A percentile compares a stretch with the other conserved stretches of the same genome.
phyloP scores from a whole-genome alignment of 371 early-diverging fungal species.

The Syncephalis fuscata region DNA sequence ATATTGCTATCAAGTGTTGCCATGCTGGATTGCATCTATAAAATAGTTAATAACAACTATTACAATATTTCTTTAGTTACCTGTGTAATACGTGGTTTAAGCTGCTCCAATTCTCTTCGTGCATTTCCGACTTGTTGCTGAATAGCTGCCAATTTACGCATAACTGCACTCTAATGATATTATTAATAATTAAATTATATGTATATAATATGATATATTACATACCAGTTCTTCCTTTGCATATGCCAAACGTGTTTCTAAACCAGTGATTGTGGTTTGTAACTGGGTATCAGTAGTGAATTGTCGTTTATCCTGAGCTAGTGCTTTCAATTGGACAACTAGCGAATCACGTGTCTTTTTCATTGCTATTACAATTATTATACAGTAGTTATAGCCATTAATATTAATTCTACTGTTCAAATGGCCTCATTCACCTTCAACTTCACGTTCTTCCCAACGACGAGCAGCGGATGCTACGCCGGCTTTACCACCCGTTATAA shows the following conservation, averaged over 20 bases:
- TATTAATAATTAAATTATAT: too few relatives aligned
- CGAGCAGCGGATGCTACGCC: slow-evolving; percentile 22
- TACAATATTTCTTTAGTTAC: slow-evolving; percentile 5
- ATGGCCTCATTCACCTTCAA: slow-evolving; percentile 29
- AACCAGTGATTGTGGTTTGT: slow-evolving; percentile 33
- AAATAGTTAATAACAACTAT: slow-evolving; percentile 6
- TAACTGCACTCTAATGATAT: slow-evolving; percentile 12
- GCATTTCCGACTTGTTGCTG: slow-evolving; percentile 17
- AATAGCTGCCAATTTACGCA: slow-evolving; percentile 23
- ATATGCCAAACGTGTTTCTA: slow-evolving; percentile 34
- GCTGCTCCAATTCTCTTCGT: slow-evolving; percentile 22
- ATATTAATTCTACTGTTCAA: neutral
- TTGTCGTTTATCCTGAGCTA: slow-evolving; percentile 51
- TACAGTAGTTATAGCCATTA: neutral
- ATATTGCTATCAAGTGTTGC: slow-evolving; percentile 10
- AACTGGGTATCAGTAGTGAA: slow-evolving; percentile 43
- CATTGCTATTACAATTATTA: slow-evolving; percentile 17
- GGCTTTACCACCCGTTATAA: slow-evolving; percentile 80
- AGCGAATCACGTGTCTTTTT: slow-evolving; percentile 49
- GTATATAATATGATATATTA: neutral
- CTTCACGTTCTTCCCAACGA: slow-evolving; percentile 77
- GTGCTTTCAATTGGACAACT: slow-evolving; percentile 44
- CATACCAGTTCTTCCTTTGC: slow-evolving; percentile 38
- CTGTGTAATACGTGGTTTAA: slow-evolving; percentile 10
- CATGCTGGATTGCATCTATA: slow-evolving; percentile 6